These are phyloP conservation scores for Syncephalis fuscata DNA, from an alignment of 371 early-diverging fungal genomes.

Conservation along the genomic window DNA sequence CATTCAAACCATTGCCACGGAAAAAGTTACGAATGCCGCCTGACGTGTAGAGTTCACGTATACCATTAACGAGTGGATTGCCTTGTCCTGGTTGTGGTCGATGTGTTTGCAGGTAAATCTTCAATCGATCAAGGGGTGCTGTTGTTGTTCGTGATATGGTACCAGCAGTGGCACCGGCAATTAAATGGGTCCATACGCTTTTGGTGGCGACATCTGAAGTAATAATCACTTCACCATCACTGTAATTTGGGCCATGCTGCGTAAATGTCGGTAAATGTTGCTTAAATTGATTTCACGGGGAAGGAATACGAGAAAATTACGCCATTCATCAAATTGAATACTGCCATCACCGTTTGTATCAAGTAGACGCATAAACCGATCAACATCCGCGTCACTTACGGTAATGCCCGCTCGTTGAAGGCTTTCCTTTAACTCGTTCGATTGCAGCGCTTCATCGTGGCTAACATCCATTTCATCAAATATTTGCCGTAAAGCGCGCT, in stretches of 20 bases:
- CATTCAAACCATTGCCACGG: conserved; percentile 67
- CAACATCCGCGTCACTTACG: conserved; percentile 37
- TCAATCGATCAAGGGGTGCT: conserved; percentile 62
- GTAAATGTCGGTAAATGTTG: conserved; percentile 40
- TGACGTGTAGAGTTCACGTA: conserved; percentile 34
- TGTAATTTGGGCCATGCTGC: conserved; percentile 31
- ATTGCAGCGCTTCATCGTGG: conserved; percentile 36
- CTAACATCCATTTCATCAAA: conserved; percentile 47
- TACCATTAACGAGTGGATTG: conserved; percentile 14
- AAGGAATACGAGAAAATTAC: conserved; percentile 39
- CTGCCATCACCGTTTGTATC: conserved; percentile 49
- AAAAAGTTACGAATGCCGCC: conserved; percentile 58
- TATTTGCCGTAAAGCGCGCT: conserved; percentile 41
- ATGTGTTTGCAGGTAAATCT: conserved; percentile 50
- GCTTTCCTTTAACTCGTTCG: conserved; percentile 32
- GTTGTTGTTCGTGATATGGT: conserved; percentile 58
- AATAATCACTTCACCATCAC: conserved; percentile 38
- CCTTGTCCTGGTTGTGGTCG: conserved; percentile 3
- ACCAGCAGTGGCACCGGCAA: conserved; percentile 61
- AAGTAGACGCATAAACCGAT: conserved; percentile 42
- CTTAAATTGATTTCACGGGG: background rate
- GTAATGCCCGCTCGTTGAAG: conserved; percentile 37
- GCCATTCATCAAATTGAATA: conserved; percentile 57
- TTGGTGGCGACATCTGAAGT: conserved; percentile 20
- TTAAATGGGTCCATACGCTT: conserved; percentile 17